Conservation (phyloP, 2,329 filamentous ascomycete genomes). For the Stachybotrys chartarum region DNA sequence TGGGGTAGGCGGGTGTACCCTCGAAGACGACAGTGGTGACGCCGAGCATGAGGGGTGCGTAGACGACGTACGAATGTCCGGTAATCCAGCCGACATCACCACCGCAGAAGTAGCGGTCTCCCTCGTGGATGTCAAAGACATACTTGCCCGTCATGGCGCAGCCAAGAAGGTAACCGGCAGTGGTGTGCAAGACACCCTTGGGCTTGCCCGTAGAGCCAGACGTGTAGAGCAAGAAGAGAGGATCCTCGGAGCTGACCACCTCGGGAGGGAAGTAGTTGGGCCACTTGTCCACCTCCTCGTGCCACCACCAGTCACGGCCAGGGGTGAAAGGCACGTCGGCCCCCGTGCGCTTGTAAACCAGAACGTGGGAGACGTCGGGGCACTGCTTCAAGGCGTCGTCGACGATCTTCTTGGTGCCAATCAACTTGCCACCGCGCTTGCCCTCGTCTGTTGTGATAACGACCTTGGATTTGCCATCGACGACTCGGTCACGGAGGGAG, state of each 20-base stretch:
- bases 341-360: slow-evolving; percentile 94
- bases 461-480: slow-evolving; percentile 84
- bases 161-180: slow-evolving; percentile 88
- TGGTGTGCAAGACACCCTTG: slow-evolving; percentile 98
- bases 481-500: slow-evolving; percentile 88
- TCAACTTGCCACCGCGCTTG: slow-evolving; percentile 94
- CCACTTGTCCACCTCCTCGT: slow-evolving; percentile 97
- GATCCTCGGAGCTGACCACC: slow-evolving; percentile 86
- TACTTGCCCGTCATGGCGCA: slow-evolving; percentile 95
- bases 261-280: slow-evolving; percentile 87
- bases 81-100: slow-evolving; percentile 99
- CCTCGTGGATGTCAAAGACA: slow-evolving; percentile 94
- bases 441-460: slow-evolving; percentile 97
- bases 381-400: slow-evolving; percentile 96
- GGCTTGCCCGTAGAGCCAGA: slow-evolving; percentile 97
- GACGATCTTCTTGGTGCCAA: slow-evolving; percentile 98
- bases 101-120: slow-evolving; percentile 93
- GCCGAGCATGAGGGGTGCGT: slow-evolving; percentile 87
- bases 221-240: slow-evolving; percentile 95
- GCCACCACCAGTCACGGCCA: slow-evolving; percentile 94
- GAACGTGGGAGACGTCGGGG: slow-evolving; percentile 73
- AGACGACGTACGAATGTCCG: slow-evolving; percentile 96
- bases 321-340: slow-evolving; percentile 85
- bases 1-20: slow-evolving; percentile 92
- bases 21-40: slow-evolving; percentile 95